Conservation (phyloP, 768 basidiomycete genomes). For the Naganishia randhawae region DNA sequence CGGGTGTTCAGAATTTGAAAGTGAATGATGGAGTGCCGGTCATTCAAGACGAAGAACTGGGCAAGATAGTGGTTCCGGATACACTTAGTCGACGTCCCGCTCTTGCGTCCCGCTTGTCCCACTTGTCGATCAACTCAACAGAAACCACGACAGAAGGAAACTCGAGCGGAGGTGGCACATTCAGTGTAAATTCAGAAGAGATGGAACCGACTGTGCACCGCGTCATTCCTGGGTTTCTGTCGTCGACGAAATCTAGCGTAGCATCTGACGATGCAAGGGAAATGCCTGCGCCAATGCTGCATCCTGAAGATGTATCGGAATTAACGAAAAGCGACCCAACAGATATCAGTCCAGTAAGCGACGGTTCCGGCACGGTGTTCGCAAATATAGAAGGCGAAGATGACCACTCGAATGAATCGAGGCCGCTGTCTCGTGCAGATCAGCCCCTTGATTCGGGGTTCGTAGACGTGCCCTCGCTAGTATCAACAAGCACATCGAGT, state of each 20-base stretch:
- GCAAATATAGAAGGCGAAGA: not conserved
- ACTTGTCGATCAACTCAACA: not conserved
- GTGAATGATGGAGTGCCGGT: not conserved
- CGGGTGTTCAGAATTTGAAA: not conserved
- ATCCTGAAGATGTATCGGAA: too few relatives aligned
- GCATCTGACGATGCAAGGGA: not conserved
- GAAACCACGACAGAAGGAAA: conserved; percentile 9
- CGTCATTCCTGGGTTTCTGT: not conserved
- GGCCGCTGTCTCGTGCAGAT: not conserved
- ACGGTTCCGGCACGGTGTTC: not conserved
- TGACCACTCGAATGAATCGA: not conserved
- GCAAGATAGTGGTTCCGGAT: not conserved
- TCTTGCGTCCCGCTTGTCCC: not conserved
- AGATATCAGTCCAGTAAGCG: not conserved
- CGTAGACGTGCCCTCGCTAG: not conserved
- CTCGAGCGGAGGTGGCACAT: conserved; percentile 9
- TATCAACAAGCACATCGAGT: not conserved
- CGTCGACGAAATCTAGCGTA: not conserved
- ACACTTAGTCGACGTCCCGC: not conserved
- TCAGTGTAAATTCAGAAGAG: conserved; percentile 14
- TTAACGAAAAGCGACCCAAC: not conserved
- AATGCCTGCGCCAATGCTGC: not conserved
- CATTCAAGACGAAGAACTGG: not conserved
- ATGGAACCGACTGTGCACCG: not conserved
- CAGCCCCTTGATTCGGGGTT: not conserved